Evolutionary conservation across 2,329 filamentous ascomycete species (phyloP).

Genomic region (Hypocrella siamensis): DNA sequence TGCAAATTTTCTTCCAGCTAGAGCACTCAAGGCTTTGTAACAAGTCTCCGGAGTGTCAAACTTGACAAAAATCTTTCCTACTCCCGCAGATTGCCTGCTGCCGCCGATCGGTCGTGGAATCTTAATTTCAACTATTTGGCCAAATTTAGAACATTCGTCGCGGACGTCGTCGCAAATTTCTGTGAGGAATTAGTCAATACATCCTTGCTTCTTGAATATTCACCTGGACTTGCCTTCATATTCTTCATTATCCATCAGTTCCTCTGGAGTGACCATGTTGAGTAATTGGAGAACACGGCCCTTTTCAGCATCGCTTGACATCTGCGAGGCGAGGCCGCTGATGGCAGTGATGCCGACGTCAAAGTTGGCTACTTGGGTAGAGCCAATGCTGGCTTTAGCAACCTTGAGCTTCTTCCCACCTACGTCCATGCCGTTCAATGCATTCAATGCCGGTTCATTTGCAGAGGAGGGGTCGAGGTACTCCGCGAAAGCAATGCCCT

Average conservation of each 20-base stretch:
- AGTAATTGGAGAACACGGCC: constrained; percentile 80
- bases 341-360: constrained; percentile 97
- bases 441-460: constrained; percentile 78
- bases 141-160: constrained; percentile 89
- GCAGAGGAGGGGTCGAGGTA: constrained; percentile 56
- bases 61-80: constrained; percentile 97
- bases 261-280: constrained; percentile 97
- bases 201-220: background rate
- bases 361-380: constrained; percentile 79
- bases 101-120: constrained; percentile 76
- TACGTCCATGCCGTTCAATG: constrained; percentile 84
- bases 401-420: constrained; percentile 78
- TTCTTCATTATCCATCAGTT: constrained; percentile 84
- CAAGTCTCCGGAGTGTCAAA: constrained; percentile 67
- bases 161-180: constrained; percentile 93
- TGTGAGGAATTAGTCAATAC: constrained; percentile 20
- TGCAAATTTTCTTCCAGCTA: constrained; percentile 91
- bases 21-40: constrained; percentile 69
- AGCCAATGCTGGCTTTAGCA: constrained; percentile 76
- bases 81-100: constrained; percentile 69
- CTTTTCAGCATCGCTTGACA: constrained; percentile 60
- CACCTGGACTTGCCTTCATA: constrained; percentile 58
- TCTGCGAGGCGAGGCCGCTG: constrained; percentile 90
- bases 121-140: constrained; percentile 74
- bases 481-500: constrained; percentile 96